Evolutionary conservation across 495 filamentous ascomycete species (phyloP).

Genomic region (Aspergillus cavernicola): DNA sequence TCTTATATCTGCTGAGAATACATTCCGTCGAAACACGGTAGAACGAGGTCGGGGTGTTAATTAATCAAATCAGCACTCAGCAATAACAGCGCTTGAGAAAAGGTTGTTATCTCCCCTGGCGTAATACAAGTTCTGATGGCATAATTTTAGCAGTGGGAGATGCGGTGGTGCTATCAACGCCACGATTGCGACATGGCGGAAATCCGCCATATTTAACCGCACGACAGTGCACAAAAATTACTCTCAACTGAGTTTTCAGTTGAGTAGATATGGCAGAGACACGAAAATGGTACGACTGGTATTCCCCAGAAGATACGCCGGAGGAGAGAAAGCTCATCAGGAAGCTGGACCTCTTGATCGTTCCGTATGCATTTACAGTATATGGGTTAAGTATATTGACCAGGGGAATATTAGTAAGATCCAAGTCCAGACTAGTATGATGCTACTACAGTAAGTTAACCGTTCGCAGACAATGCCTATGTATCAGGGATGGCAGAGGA

Average conservation of each 20-base stretch:
- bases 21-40: no score
- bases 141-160: no score
- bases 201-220: not conserved
- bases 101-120: no score
- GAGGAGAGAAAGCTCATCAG: not conserved
- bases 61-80: no score
- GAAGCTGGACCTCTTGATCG: not conserved
- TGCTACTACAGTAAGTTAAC: not conserved
- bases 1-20: no score
- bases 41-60: no score
- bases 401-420: not conserved
- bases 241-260: not conserved
- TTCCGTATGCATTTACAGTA: not conserved
- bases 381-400: constrained; percentile 3
- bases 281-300: constrained; percentile 6
- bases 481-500: not conserved
- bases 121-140: no score
- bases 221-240: not conserved
- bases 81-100: no score
- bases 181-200: not conserved
- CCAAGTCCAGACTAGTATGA: not conserved
- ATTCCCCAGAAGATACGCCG: not conserved
- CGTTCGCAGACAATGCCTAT: not conserved
- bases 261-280: not conserved
- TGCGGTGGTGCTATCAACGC: not conserved